These are phyloP conservation scores for Suzukiozyma palmioleophila DNA, from an alignment of 1,139 yeast genomes.

Conservation along the genomic window DNA sequence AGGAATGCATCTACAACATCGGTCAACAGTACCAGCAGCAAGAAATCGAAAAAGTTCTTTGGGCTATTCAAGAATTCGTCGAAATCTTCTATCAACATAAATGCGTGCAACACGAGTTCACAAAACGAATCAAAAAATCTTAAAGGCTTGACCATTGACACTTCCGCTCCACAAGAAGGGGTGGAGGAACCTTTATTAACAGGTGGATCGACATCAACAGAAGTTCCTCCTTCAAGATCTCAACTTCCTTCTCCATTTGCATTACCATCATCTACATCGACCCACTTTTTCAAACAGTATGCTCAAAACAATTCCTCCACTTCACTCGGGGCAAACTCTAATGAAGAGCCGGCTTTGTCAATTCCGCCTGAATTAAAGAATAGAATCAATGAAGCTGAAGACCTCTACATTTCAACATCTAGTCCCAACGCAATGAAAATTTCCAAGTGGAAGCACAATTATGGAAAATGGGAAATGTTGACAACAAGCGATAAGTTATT, in stretches of 20 bases:
- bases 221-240: slow-evolving; percentile 9
- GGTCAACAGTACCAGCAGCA: slow-evolving; percentile 4
- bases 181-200: slow-evolving; percentile 10
- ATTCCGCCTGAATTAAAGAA: slow-evolving; percentile 38
- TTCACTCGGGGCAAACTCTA: slow-evolving; percentile 4
- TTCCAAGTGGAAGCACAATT: slow-evolving; percentile 41
- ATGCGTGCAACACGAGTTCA: background rate
- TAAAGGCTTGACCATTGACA: slow-evolving; percentile 11
- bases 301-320: slow-evolving; percentile 11
- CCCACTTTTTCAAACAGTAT: slow-evolving; percentile 36
- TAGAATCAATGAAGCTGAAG: slow-evolving; percentile 35
- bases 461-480: slow-evolving; percentile 46
- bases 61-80: slow-evolving; percentile 18
- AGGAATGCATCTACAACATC: slow-evolving; percentile 7
- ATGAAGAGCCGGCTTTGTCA: slow-evolving; percentile 16
- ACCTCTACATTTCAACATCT: slow-evolving; percentile 34
- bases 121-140: background rate
- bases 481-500: slow-evolving; percentile 35
- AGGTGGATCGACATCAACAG: slow-evolving; percentile 12
- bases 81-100: slow-evolving; percentile 9
- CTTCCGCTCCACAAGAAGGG: background rate
- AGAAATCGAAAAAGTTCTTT: slow-evolving; percentile 14
- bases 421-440: slow-evolving; percentile 35
- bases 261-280: slow-evolving; percentile 43
- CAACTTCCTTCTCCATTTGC: slow-evolving; percentile 41